These are phyloP conservation scores for Discostella stelligeroides DNA, from an alignment of 108 stramenopile genomes.

Conservation along the genomic window DNA sequence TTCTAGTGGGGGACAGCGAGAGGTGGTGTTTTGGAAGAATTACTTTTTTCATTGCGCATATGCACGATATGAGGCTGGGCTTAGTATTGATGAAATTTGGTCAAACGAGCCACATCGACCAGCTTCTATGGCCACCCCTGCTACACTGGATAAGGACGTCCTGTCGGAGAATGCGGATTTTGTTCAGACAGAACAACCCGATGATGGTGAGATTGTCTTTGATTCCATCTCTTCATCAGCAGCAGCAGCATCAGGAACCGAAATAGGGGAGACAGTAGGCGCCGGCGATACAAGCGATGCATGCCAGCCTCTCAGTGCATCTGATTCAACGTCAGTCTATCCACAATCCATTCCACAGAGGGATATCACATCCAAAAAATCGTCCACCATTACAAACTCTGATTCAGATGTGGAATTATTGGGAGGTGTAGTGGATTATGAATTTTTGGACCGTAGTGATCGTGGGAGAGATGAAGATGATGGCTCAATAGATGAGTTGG, in stretches of 20 bases:
- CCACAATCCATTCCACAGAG: conserved; percentile 1
- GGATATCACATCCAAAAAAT: conserved; percentile 17
- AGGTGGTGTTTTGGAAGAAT: conserved; percentile 81
- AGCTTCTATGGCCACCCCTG: not conserved
- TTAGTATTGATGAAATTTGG: conserved; percentile 91
- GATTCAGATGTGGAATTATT: conserved; percentile 52
- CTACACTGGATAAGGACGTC: conserved; percentile 8
- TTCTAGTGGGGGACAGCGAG: conserved; percentile 65
- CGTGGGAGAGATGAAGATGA: conserved; percentile 45
- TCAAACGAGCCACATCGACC: conserved; percentile 49
- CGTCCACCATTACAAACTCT: conserved; percentile 5
- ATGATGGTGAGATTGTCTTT: conserved; percentile 34
- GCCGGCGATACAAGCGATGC: no score
- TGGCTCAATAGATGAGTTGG: conserved; percentile 73
- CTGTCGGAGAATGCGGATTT: conserved; percentile 14
- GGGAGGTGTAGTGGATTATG: conserved; percentile 47
- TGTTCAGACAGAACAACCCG: conserved; percentile 18
- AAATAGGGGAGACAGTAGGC: not conserved
- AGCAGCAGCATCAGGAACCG: conserved; percentile 4
- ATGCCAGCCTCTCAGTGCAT: no score
- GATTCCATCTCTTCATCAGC: conserved; percentile 14
- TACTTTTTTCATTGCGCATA: conserved; percentile 89
- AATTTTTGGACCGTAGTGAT: conserved; percentile 26
- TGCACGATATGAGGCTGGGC: conserved; percentile 81
- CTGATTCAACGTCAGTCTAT: not conserved